Percentiles rank a stretch among this genome's conserved stretches.
Evolutionary conservation across 1,284 basidiomycete species (phyloP).

Genomic region (Boletus chippewaensis): DNA sequence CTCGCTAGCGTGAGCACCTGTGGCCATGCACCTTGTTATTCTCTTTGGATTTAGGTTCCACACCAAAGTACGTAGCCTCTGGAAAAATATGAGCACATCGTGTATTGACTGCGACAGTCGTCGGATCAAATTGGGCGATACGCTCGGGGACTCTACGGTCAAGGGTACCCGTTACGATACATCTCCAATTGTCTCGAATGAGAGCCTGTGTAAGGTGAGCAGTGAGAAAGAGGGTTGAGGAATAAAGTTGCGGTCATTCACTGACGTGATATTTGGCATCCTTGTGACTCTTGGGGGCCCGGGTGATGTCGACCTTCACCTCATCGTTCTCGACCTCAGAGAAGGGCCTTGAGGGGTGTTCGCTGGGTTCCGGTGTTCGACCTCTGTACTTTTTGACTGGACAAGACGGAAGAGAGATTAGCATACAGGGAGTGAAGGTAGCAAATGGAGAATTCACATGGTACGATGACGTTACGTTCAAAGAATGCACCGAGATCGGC

Average conservation of each 20-base stretch:
- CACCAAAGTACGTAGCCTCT: neutral
- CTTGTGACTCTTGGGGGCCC: neutral
- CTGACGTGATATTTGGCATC: neutral
- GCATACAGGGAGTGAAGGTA: neutral
- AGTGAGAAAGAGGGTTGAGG: neutral
- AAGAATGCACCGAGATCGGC: constrained; percentile 1
- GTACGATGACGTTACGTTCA: constrained; percentile 4
- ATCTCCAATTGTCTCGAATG: neutral
- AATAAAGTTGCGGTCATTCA: neutral
- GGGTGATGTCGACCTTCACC: neutral
- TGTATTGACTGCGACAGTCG: neutral
- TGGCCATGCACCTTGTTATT: neutral
- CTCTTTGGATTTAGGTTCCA: neutral
- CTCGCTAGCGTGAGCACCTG: neutral
- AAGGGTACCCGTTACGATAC: neutral
- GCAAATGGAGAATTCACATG: neutral
- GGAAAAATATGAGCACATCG: neutral
- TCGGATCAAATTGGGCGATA: neutral
- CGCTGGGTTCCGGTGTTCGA: neutral
- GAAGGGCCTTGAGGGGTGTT: neutral
- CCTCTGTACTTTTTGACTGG: constrained; percentile 2
- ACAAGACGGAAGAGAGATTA: neutral
- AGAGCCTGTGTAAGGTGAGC: neutral
- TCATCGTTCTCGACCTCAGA: neutral
- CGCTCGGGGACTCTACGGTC: neutral